Base-by-base conservation (phyloP, 768 basidiomycete species). In the Termitomyces sp. region DNA sequence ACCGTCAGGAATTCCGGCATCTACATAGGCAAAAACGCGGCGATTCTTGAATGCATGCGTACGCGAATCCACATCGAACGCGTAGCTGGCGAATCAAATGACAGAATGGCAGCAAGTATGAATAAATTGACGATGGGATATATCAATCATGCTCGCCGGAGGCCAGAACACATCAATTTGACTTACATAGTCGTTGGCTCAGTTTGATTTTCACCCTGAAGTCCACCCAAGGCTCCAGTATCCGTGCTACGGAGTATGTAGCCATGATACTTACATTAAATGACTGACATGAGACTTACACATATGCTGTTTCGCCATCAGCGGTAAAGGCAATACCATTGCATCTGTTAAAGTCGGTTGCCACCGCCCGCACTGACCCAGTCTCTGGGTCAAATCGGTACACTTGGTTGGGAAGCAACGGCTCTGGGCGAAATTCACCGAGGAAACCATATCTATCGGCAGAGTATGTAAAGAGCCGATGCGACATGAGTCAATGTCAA, bases 301-400 rank as follows among this genome's bases (percentile, higher is more conserved):
- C 75, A 65, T 86, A 92, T 4, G 83, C 88, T 4, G 74, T 80
- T 49, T 70, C 78, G 8, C 88, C 87, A 60, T 87, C 82, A 2
- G 74, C 70, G n/a, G 81, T 80, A 68, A 92, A 86, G 0, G 87
- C 86, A 52, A 92, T 81, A 0, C 90, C 92, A 65, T 92, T 93
- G 46, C 80, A 80, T 61, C 80, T 80, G 56, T 80, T 77, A 64
- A 92, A 87, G 22, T 84, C 86, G 60, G 88, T 86, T 3, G 92
- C 90, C 4, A 91, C 86, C 9, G 87, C 85, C 2, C 81, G 80
- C 5, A 92, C 81, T 31, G 80, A 69, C 2, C 87, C 79, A 1
- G 85, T 87, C 2, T 75, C 73, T 9, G 86, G 83, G 65, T 90
- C 83, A 64, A 90, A 83, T 15, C 86, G 79, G 68, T 94, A 93